Evolutionary conservation across 1,284 basidiomycete species (phyloP).

Genomic region (Vanrija sp.): DNA sequence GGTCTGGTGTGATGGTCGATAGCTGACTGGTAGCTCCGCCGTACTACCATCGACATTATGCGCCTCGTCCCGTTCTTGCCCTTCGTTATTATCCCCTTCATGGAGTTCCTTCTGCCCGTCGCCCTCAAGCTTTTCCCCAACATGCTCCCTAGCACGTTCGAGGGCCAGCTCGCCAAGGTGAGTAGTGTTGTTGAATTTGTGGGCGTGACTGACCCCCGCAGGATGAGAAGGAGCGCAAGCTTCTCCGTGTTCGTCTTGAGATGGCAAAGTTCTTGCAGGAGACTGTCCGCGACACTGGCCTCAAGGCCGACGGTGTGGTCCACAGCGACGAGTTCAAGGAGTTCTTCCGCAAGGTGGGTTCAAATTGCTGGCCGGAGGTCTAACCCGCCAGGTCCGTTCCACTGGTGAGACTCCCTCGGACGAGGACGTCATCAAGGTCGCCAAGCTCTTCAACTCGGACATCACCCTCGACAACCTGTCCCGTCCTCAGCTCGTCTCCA

Average conservation of each 20-base stretch:
- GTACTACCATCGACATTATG: slow-evolving; percentile 88
- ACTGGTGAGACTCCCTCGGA: slow-evolving; percentile 91
- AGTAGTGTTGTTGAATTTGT: slow-evolving; percentile 34
- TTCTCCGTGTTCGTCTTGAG: slow-evolving; percentile 88
- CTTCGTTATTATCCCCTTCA: slow-evolving; percentile 94
- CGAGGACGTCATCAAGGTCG: slow-evolving; percentile 86
- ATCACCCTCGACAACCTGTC: slow-evolving; percentile 96
- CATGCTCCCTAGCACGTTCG: slow-evolving; percentile 97
- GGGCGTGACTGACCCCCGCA: slow-evolving; percentile 36
- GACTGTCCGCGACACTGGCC: slow-evolving; percentile 87
- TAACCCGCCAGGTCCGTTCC: slow-evolving; percentile 66
- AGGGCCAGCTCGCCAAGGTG: slow-evolving; percentile 90
- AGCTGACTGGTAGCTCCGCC: slow-evolving; percentile 61
- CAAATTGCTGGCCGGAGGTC: background rate
- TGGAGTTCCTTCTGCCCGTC: slow-evolving; percentile 95
- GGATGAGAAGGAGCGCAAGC: slow-evolving; percentile 96
- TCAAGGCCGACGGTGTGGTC: slow-evolving; percentile 87
- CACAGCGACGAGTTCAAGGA: slow-evolving; percentile 96
- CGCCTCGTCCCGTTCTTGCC: slow-evolving; percentile 92
- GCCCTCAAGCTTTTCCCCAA: slow-evolving; percentile 97
- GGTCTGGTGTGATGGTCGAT: slow-evolving; percentile 23
- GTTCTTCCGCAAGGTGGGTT: slow-evolving; percentile 87
- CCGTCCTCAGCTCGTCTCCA: slow-evolving; percentile 92
- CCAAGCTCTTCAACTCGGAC: slow-evolving; percentile 95
- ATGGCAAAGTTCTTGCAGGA: slow-evolving; percentile 99